Percentiles rank a stretch among this genome's conserved stretches.
Conservation (phyloP, 306 rosid species). For the Hylodesmum podocarpum region DNA sequence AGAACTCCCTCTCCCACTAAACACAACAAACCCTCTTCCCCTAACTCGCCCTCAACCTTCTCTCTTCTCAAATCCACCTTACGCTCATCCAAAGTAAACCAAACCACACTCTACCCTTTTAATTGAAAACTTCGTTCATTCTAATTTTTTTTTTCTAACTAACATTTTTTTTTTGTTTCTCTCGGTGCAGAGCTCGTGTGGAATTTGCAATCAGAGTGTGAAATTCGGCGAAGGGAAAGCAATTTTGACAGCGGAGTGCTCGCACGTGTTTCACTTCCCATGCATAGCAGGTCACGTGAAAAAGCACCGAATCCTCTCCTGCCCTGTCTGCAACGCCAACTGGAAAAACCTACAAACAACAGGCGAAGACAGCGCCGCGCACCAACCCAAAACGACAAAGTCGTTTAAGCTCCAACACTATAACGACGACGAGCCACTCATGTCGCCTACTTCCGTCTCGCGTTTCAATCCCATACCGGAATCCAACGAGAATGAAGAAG, state of each 20-base stretch:
- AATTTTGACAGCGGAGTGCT: constrained; percentile 91
- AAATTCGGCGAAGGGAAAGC: constrained; percentile 86
- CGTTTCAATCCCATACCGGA: constrained; percentile 87
- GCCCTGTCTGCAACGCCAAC: constrained; percentile 70
- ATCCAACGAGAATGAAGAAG: constrained; percentile 60
- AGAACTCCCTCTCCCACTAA: constrained; percentile 15
- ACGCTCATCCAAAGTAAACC: constrained; percentile 62
- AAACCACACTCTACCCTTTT: neutral
- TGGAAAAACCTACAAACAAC: constrained; percentile 62
- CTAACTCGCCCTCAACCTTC: constrained; percentile 70
- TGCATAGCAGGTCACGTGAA: constrained; percentile 73
- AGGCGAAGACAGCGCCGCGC: neutral
- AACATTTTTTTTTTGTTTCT: neutral
- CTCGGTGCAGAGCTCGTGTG: constrained; percentile 67
- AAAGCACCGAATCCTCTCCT: constrained; percentile 43
- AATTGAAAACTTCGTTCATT: neutral
- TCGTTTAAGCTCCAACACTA: constrained; percentile 43
- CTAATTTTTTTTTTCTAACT: neutral
- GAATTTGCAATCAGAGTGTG: constrained; percentile 68
- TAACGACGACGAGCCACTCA: constrained; percentile 84
- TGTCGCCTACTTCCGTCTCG: constrained; percentile 60
- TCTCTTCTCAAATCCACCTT: constrained; percentile 69
- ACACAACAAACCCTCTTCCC: constrained; percentile 41
- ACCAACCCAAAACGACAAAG: constrained; percentile 39
- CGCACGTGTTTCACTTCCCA: constrained; percentile 85